A percentile compares a stretch with the other conserved stretches of the same genome.
Evolutionary conservation across 1,284 basidiomycete genomes (phyloP).

Genomic region (Rhodotorula glutinis): DNA sequence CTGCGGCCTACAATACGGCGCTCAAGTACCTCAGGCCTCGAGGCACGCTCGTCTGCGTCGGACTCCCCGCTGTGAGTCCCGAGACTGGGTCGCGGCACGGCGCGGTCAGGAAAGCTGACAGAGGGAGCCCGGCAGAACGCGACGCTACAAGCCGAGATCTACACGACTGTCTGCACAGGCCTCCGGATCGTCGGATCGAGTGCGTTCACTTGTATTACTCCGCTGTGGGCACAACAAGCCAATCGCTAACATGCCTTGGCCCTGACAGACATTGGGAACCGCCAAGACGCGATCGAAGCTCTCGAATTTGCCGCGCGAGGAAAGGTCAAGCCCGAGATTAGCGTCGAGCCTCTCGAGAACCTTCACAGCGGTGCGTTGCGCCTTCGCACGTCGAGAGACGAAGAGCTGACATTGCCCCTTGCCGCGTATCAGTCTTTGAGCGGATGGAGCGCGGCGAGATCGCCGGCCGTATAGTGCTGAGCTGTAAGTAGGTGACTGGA

Average conservation of each 20-base stretch:
- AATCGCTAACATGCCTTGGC: no score
- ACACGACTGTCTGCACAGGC: constrained; percentile 55
- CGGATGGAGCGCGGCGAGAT: constrained; percentile 59
- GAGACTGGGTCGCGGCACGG: neutral
- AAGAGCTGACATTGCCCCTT: neutral
- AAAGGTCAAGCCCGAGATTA: constrained; percentile 51
- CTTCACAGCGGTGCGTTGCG: constrained; percentile 1
- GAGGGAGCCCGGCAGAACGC: neutral
- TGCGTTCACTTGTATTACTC: neutral
- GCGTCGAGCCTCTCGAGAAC: constrained; percentile 45
- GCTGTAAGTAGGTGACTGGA: neutral
- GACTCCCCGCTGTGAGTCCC: constrained; percentile 23
- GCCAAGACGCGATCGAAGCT: constrained; percentile 66
- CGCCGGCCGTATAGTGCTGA: constrained; percentile 62
- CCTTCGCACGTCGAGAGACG: no score
- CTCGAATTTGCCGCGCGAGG: constrained; percentile 45
- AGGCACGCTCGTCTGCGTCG: constrained; percentile 39
- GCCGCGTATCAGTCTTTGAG: constrained; percentile 55
- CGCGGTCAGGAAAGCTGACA: neutral
- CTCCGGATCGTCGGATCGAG: constrained; percentile 35
- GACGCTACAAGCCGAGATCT: constrained; percentile 19
- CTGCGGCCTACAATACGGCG: constrained; percentile 44
- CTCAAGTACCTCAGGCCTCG: constrained; percentile 34
- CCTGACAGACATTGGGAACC: constrained; percentile 46
- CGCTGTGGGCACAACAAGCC: neutral